These are phyloP conservation scores for Hypoxylon intermedium DNA, from an alignment of 495 filamentous ascomycete genomes.

Conservation along the genomic window DNA sequence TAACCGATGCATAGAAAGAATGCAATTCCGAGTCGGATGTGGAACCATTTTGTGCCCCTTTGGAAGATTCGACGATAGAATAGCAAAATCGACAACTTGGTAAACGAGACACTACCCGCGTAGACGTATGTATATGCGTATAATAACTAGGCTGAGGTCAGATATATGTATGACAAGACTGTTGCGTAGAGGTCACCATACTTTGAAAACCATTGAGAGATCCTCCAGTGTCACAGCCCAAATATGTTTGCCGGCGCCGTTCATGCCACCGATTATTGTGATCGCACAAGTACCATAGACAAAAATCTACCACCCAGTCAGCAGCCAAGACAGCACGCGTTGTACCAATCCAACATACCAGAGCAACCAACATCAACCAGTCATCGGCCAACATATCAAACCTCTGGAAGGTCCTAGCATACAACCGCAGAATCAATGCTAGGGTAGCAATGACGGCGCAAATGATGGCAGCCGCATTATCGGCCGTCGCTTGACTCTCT, in stretches of 20 bases:
- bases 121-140: conserved; percentile 48
- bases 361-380: conserved; percentile 43
- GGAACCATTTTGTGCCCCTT: conserved; percentile 33
- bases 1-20: conserved; percentile 26
- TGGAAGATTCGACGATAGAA: conserved; percentile 48
- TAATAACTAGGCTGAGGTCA: conserved; percentile 34
- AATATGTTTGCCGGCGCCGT: conserved; percentile 43
- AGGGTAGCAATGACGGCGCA: conserved; percentile 41
- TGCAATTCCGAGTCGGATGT: conserved; percentile 25
- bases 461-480: conserved; percentile 28
- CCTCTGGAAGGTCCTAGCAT: conserved; percentile 37
- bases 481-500: conserved; percentile 40
- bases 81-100: conserved; percentile 47
- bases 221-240: conserved; percentile 38
- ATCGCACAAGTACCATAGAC: conserved; percentile 42
- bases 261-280: conserved; percentile 32
- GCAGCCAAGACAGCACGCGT: conserved; percentile 3
- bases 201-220: conserved; percentile 23
- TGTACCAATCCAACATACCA: conserved; percentile 32
- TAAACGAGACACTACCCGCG: conserved; percentile 42
- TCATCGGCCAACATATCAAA: conserved; percentile 46
- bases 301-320: conserved; percentile 21
- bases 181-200: neutral
- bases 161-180: neutral
- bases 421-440: conserved; percentile 44